Conservation (phyloP, 2,329 filamentous ascomycete genomes). For the Fusarium sp. region DNA sequence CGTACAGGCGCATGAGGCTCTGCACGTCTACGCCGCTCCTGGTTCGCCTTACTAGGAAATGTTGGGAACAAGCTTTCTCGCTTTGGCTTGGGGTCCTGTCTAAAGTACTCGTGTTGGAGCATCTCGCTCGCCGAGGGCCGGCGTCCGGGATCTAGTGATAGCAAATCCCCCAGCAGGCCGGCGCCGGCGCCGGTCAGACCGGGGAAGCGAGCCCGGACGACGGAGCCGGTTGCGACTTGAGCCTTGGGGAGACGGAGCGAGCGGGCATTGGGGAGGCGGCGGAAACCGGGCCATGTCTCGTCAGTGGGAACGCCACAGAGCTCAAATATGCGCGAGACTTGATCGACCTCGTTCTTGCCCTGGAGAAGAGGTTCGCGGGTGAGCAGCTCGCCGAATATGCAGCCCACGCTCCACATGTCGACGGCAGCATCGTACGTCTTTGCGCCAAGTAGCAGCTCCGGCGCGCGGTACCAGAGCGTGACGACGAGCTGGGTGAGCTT, state of each 20-base stretch:
- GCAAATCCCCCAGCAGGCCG: slow-evolving; percentile 71
- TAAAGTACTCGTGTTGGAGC: slow-evolving; percentile 84
- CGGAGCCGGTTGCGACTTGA: slow-evolving; percentile 53
- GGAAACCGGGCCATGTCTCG: slow-evolving; percentile 85
- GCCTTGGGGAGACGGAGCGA: slow-evolving; percentile 73
- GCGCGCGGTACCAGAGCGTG: slow-evolving; percentile 95
- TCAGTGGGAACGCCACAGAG: slow-evolving; percentile 88
- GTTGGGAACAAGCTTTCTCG: slow-evolving; percentile 93
- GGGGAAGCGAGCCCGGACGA: slow-evolving; percentile 81
- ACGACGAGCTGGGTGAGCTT: slow-evolving; percentile 92
- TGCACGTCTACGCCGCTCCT: slow-evolving; percentile 78
- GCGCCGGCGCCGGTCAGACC: slow-evolving; percentile 80
- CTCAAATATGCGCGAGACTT: slow-evolving; percentile 86
- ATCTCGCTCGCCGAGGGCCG: slow-evolving; percentile 78
- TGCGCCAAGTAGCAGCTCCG: slow-evolving; percentile 86
- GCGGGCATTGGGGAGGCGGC: slow-evolving; percentile 85
- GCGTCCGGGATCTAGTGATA: slow-evolving; percentile 76
- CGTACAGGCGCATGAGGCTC: slow-evolving; percentile 84
- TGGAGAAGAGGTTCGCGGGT: slow-evolving; percentile 84
- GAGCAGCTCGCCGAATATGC: slow-evolving; percentile 92
- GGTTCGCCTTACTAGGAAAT: slow-evolving; percentile 92
- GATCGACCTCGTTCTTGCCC: slow-evolving; percentile 91
- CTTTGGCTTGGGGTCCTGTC: slow-evolving; percentile 89
- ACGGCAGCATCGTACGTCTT: slow-evolving; percentile 77
- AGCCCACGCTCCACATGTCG: slow-evolving; percentile 96